Evolutionary conservation across 768 basidiomycete genomes (phyloP).

Genomic region (Chalciporus piperatus): DNA sequence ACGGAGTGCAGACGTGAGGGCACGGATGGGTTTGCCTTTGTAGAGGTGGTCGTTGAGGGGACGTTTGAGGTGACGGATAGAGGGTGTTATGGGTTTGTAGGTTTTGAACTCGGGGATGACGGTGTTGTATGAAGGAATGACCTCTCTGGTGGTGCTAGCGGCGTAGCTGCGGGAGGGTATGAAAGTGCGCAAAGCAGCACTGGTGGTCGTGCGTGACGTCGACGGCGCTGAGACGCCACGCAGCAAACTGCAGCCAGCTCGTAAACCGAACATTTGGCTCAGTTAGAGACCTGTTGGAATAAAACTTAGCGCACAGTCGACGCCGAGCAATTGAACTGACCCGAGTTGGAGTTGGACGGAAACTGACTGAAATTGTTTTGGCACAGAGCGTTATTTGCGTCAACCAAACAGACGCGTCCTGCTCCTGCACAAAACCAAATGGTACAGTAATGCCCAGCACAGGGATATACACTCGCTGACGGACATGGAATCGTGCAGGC

Average conservation of each 20-base stretch:
- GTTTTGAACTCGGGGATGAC: conserved; percentile 72
- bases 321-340: background rate
- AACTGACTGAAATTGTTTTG: conserved; percentile 4
- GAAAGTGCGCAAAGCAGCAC: conserved; percentile 10
- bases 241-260: conserved; percentile 15
- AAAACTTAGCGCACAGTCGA: background rate
- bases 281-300: background rate
- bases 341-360: background rate
- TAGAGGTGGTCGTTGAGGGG: conserved; percentile 82
- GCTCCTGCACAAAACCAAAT: conserved; percentile 16
- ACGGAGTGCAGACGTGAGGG: conserved; percentile 78
- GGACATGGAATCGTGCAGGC: conserved; percentile 41
- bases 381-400: conserved; percentile 25
- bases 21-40: conserved; percentile 78
- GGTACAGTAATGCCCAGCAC: conserved; percentile 19
- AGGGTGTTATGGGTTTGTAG: conserved; percentile 85
- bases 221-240: conserved; percentile 9
- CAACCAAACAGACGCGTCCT: conserved; percentile 33
- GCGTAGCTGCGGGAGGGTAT: conserved; percentile 34
- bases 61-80: conserved; percentile 82
- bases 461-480: conserved; percentile 1
- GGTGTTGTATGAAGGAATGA: conserved; percentile 33
- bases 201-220: background rate
- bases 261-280: conserved; percentile 18
- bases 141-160: conserved; percentile 29